Evolutionary conservation across 1,284 basidiomycete genomes (phyloP).

Genomic region (Cryptococcus floricola): DNA sequence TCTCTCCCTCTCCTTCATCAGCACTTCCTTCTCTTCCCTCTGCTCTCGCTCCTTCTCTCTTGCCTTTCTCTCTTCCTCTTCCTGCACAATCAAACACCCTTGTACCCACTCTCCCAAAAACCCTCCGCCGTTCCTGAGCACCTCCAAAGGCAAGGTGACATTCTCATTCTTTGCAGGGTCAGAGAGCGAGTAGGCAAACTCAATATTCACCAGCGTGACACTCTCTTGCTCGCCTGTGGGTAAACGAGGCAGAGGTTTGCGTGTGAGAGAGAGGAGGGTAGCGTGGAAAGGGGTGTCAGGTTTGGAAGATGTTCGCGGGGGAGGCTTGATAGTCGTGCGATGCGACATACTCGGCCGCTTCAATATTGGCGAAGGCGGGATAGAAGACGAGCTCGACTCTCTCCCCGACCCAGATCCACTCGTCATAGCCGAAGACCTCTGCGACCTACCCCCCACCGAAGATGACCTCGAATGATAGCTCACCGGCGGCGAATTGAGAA

Average conservation of each 20-base stretch:
- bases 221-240: neutral
- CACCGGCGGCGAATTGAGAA: neutral
- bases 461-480: neutral
- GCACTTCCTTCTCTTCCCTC: neutral
- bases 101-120: conserved; percentile 20
- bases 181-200: conserved; percentile 28
- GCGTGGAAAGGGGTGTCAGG: conserved; percentile 8
- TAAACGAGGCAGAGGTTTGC: neutral
- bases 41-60: neutral
- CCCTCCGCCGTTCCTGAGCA: conserved; percentile 19
- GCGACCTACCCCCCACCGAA: neutral
- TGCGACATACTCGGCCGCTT: conserved; percentile 6
- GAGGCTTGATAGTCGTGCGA: conserved; percentile 3
- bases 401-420: neutral
- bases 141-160: conserved; percentile 25
- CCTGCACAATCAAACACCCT: neutral
- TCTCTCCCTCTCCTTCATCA: conserved; percentile 1
- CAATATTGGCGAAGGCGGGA: neutral
- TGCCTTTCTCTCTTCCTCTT: neutral
- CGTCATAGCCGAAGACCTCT: neutral
- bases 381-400: neutral
- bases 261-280: conserved; percentile 2
- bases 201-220: conserved; percentile 20
- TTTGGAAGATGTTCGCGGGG: neutral
- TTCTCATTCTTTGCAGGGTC: conserved; percentile 22